Evolutionary conservation across 129 eudicot species (phyloP), one percentile per base, ranked within the genome.

Genomic region (Apium graveolens): DNA sequence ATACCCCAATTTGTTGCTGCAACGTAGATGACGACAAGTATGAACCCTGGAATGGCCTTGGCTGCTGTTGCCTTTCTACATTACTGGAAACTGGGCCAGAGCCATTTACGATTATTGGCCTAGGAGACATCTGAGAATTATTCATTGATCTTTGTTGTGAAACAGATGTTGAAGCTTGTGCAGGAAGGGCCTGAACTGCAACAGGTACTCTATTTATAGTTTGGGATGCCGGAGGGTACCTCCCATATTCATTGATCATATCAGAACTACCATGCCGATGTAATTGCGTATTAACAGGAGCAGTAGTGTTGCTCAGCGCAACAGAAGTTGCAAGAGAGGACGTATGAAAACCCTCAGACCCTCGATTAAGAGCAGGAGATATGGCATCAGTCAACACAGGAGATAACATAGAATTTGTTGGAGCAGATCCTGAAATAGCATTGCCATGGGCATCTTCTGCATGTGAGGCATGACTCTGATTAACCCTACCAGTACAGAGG

Each of bases 151-250:
- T 80, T 73, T 77, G 86, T 42, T 62, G 78, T 27, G 45, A 17
- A 31, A 38, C 32, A 39, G 85, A 75, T 39, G 87, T 46, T 4
- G 90, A 51, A 62, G 71, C 24, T 79, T 70, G 92, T 57, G 83
- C 91, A 21, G 96, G 89, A 81, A 89, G 92, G 78, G 90, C 91
- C 86, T 90, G 98, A 75, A 89, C 76, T 35, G 93, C 86, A 65
- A 51, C 60, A 4, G 87, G 86, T 27, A 79, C 65, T 85, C 92
- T 84, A 43, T 53, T 83, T 55, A 86, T 75, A 69, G 78, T 70
- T 63, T 84, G 80, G 48, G 81, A 66, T 55, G 78, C 35, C 43
- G 83, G 57, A 45, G 89, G 82, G 73, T 76, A 76, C 81, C 89
- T 83, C 48, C 82, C 89, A 81, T 84, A 87, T 73, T 84, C 90